A percentile compares a stretch with the other conserved stretches of the same genome.
phyloP scores from a whole-genome alignment of 2,329 filamentous ascomycete species.

The Aspergillaceae sp. region DNA sequence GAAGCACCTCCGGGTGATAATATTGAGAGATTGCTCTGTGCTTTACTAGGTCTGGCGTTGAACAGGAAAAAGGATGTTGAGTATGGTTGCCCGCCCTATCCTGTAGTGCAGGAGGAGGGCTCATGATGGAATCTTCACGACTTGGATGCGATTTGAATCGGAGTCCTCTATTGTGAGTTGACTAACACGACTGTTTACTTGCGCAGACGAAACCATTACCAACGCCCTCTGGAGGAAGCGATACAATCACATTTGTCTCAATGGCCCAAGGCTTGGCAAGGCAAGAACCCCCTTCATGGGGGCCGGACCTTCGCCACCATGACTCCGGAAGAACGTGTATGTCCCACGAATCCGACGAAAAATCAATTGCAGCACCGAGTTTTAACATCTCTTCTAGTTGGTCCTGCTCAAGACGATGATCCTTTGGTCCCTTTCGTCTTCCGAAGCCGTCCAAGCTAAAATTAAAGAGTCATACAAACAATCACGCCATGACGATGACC shows the following conservation, averaged over 20 bases:
- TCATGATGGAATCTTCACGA: background rate
- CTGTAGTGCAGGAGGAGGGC: slow-evolving; percentile 1
- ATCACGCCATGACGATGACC: slow-evolving; percentile 65
- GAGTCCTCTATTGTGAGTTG: background rate
- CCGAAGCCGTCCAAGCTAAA: slow-evolving; percentile 68
- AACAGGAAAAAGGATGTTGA: slow-evolving; percentile 99
- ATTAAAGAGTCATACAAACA: slow-evolving; percentile 87
- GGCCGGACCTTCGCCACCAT: slow-evolving; percentile 74
- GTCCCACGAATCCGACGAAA: slow-evolving; percentile 12
- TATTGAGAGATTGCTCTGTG: slow-evolving; percentile 81
- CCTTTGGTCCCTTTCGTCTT: slow-evolving; percentile 82
- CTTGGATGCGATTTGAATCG: background rate
- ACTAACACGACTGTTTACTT: slow-evolving; percentile 21
- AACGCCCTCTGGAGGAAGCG: slow-evolving; percentile 87
- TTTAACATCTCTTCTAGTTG: slow-evolving; percentile 48
- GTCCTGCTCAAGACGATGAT: slow-evolving; percentile 73
- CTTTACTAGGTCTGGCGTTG: slow-evolving; percentile 74
- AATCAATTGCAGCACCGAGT: background rate
- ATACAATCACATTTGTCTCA: slow-evolving; percentile 75
- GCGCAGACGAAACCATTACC: slow-evolving; percentile 77
- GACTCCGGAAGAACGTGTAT: slow-evolving; percentile 71
- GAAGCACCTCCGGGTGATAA: slow-evolving; percentile 72
- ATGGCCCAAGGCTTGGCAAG: slow-evolving; percentile 79
- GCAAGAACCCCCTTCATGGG: slow-evolving; percentile 72
- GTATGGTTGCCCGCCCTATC: slow-evolving; percentile 49